A percentile compares a stretch with the other conserved stretches of the same genome.
These are phyloP conservation scores for Gossypium rotundifolium DNA, from an alignment of 345 rosid genomes.

Conservation along the genomic window DNA sequence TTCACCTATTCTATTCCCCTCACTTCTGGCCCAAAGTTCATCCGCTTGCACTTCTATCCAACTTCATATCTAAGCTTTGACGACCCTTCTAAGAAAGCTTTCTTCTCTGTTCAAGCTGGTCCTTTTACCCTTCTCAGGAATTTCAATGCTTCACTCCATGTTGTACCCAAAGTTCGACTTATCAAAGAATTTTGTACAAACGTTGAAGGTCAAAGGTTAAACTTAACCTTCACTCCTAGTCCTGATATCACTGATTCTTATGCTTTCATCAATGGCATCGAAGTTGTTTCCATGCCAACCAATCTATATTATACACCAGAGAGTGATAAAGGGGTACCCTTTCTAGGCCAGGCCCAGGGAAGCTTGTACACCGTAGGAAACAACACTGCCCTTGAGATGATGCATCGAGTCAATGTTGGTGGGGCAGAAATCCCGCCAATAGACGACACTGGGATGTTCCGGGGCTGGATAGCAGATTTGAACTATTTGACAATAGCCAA, in stretches of 20 bases:
- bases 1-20: constrained; percentile 23
- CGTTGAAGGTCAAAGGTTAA: neutral
- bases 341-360: constrained; percentile 19
- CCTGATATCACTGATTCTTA: neutral
- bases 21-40: constrained; percentile 13
- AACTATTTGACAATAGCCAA: neutral
- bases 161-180: neutral
- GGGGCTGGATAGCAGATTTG: neutral
- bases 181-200: neutral
- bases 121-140: constrained; percentile 17
- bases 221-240: neutral
- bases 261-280: constrained; percentile 32
- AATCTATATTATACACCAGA: neutral
- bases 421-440: neutral
- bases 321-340: neutral
- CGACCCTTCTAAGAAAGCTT: constrained; percentile 3
- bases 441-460: neutral
- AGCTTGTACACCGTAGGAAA: neutral
- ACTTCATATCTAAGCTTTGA: neutral
- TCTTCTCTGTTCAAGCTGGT: constrained; percentile 21
- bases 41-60: constrained; percentile 22
- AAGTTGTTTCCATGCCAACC: constrained; percentile 32
- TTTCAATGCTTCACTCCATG: constrained; percentile 17
- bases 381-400: constrained; percentile 16
- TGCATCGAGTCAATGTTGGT: constrained; percentile 31